Conservation (phyloP, 1,139 yeast genomes). For the Ashbya aceris region DNA sequence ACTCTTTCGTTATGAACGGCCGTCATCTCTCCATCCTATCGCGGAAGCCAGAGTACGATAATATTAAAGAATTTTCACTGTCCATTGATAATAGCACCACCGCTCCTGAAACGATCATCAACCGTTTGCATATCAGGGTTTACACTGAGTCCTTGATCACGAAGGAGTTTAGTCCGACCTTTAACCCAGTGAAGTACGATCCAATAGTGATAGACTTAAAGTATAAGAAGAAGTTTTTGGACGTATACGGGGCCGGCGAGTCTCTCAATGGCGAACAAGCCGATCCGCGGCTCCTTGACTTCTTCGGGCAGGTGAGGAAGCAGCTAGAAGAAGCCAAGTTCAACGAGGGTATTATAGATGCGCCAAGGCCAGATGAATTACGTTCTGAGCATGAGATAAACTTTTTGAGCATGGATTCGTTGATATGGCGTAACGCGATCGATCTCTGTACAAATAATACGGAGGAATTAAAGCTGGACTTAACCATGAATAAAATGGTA, state of each 20-base stretch:
- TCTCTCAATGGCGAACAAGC: conserved; percentile 14
- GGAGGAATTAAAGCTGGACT: conserved; percentile 46
- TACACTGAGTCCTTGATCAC: conserved; percentile 41
- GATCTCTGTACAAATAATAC: conserved; percentile 39
- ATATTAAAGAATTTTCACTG: conserved; percentile 31
- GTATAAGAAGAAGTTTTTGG: conserved; percentile 34
- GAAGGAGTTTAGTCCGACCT: conserved; percentile 46
- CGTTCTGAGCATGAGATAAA: conserved; percentile 28
- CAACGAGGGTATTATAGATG: conserved; percentile 15
- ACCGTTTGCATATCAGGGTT: conserved; percentile 40
- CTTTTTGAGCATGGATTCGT: conserved; percentile 38
- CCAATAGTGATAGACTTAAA: conserved; percentile 33
- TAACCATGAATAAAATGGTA: conserved; percentile 36
- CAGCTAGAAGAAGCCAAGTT: conserved; percentile 24
- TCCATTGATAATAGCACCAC: conserved; percentile 24
- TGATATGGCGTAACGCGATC: conserved; percentile 40
- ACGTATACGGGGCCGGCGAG: conserved; percentile 21
- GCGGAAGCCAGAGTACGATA: conserved; percentile 39
- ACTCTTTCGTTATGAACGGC: conserved; percentile 41
- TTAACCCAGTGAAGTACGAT: conserved; percentile 38
- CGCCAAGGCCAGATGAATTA: conserved; percentile 10
- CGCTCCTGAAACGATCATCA: conserved; percentile 30
- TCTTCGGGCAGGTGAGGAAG: conserved; percentile 18
- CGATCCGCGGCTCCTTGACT: conserved; percentile 23
- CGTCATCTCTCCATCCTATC: conserved; percentile 43